Conservation (phyloP, 2,329 filamentous ascomycete species). For the Claviceps quebecensis region DNA sequence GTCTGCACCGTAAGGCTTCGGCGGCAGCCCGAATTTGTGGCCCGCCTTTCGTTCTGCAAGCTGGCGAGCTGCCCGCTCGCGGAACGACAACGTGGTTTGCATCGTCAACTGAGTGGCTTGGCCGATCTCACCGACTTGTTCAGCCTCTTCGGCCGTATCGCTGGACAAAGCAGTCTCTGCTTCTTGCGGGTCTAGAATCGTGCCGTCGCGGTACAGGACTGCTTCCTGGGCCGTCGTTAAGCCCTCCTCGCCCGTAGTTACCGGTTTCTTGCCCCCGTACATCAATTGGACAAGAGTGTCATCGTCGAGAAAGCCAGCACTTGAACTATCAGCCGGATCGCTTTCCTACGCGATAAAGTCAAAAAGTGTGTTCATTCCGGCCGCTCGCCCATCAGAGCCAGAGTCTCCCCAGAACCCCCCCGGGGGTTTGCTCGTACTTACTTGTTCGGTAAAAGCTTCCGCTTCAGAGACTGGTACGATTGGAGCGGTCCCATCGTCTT, state of each 20-base stretch:
- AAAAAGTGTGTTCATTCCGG: neutral
- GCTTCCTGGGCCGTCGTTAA: constrained; percentile 30
- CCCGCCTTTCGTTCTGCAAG: constrained; percentile 28
- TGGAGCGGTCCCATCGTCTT: neutral
- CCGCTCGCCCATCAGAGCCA: constrained; percentile 1
- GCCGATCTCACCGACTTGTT: neutral
- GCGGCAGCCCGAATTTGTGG: constrained; percentile 67
- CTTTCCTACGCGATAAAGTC: neutral
- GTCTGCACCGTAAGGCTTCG: constrained; percentile 46
- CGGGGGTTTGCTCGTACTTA: neutral
- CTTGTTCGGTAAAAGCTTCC: neutral
- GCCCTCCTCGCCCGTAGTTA: constrained; percentile 17
- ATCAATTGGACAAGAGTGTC: constrained; percentile 22
- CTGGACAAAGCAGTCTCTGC: constrained; percentile 18
- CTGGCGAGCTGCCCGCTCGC: too few relatives aligned
- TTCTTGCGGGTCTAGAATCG: constrained; percentile 22
- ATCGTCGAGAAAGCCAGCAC: constrained; percentile 19
- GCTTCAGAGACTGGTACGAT: too few relatives aligned
- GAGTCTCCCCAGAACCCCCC: neutral
- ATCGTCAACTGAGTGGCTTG: too few relatives aligned
- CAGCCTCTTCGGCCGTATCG: constrained; percentile 8
- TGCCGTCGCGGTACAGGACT: constrained; percentile 27
- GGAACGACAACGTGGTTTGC: too few relatives aligned
- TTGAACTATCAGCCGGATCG: constrained; percentile 1
- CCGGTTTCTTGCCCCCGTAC: constrained; percentile 20